Base-by-base conservation (phyloP, 306 rosid species). In the Echinosophora koreensis region DNA sequence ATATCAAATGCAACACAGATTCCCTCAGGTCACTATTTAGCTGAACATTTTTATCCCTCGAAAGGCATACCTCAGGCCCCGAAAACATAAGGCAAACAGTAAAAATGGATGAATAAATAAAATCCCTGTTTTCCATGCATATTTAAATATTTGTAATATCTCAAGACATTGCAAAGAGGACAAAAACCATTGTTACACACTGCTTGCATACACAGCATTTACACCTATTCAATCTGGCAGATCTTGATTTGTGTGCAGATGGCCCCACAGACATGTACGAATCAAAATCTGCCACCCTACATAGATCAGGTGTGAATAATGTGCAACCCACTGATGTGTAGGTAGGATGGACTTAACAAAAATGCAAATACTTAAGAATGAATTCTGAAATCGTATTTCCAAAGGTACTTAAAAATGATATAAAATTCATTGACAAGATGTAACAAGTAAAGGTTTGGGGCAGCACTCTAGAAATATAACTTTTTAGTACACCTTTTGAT, bases 371-470 rank as follows among this genome's bases (percentile, higher is more conserved):
- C 54, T 58, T 67, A 69, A 54, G 34, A 69, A 63, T 28, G 61
- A 37, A 75, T 63, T 30, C 22, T 46, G 47, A 71, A 65, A 72
- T 71, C 15, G 1, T 12, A 60, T 60, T 52, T 42, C 9, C 63
- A 8, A 42, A 22, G 16, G 16, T 56, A 57, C 16, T 37, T 50
- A 50, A 49, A 76, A 60, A 17, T 22, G 30, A 59, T 39, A 18
- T 66, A 66, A 71, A 70, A 64, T 46, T 77, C 66, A 66, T 15
- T 8, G 56, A 66, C 76, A 64, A 65, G 42, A 65, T 51, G 62
- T 34, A 58, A 67, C 35, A 50, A 22, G 37, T 22, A 57, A 38
- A 77, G 14, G 18, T 3, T 51, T 35, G 66, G 13, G 28, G 18
- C 16, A 59, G 9, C 66, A 65, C 42, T 67, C 16, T 15, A 16